Conservation (phyloP, 1,284 basidiomycete species). For the Paramarasmius palmivorus region DNA sequence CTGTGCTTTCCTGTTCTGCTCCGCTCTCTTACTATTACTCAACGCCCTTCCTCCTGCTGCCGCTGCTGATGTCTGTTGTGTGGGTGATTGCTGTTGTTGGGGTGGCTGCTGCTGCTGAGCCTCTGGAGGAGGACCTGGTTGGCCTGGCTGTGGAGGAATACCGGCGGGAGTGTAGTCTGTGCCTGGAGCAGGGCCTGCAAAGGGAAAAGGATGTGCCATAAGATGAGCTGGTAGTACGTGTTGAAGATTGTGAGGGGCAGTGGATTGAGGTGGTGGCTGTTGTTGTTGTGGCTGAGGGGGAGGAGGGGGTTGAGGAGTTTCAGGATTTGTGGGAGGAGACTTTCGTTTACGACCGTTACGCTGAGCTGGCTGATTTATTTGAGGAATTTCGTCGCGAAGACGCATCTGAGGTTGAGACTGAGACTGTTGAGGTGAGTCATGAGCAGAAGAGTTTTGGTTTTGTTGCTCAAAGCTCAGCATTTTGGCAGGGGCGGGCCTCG, state of each 20-base stretch:
- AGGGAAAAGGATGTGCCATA: conserved; percentile 35
- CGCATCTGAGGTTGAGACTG: conserved; percentile 39
- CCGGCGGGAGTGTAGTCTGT: conserved; percentile 54
- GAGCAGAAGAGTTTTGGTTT: background rate
- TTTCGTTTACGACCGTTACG: conserved; percentile 53
- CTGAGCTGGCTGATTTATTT: conserved; percentile 38
- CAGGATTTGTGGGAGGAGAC: conserved; percentile 37
- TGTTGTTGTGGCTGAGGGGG: conserved; percentile 34
- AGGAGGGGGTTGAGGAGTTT: conserved; percentile 26
- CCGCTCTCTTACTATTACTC: conserved; percentile 78
- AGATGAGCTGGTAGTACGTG: conserved; percentile 50
- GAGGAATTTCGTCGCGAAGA: conserved; percentile 56
- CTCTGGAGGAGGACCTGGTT: conserved; percentile 26
- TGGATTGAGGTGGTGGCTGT: conserved; percentile 12
- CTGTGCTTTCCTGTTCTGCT: conserved; percentile 86
- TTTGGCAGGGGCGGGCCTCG: background rate
- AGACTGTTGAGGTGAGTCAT: background rate
- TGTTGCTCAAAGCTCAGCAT: conserved; percentile 10
- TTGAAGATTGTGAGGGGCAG: conserved; percentile 32
- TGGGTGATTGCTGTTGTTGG: conserved; percentile 30
- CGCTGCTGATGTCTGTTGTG: conserved; percentile 11
- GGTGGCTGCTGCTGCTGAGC: conserved; percentile 28
- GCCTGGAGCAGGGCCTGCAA: conserved; percentile 38
- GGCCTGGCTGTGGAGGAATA: conserved; percentile 32
- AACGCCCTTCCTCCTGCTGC: conserved; percentile 48